Conservation (phyloP, 192 early-diverging fungal species). For the Pilobolus umbonatus region DNA sequence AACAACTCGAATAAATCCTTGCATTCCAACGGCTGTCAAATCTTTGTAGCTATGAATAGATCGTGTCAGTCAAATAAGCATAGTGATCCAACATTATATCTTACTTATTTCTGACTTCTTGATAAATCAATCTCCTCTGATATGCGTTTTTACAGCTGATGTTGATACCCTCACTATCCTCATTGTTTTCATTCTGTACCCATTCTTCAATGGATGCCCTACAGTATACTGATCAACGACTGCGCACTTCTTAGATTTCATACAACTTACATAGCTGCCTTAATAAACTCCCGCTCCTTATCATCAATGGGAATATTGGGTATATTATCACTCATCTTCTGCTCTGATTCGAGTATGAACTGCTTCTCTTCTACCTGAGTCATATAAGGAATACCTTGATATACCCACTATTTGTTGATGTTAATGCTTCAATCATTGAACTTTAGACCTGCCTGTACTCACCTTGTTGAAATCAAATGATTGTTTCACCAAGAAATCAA, state of each 20-base stretch:
- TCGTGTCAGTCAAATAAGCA: not conserved
- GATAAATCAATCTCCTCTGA: slow-evolving; percentile 56
- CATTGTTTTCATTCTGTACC: slow-evolving; percentile 31
- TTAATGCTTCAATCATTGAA: no score
- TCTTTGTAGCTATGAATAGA: slow-evolving; percentile 19
- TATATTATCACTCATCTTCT: slow-evolving; percentile 25
- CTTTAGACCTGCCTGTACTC: no score
- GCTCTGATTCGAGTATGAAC: slow-evolving; percentile 16
- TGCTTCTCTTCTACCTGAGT: slow-evolving; percentile 46
- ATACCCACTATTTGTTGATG: slow-evolving; percentile 39
- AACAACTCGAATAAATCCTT: not conserved
- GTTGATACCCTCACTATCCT: slow-evolving; percentile 34
- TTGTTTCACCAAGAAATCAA: slow-evolving; percentile 52
- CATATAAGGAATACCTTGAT: slow-evolving; percentile 54
- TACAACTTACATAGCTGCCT: no score
- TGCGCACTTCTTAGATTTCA: no score
- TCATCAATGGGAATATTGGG: slow-evolving; percentile 47
- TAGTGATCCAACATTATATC: not conserved
- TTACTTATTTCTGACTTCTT: slow-evolving; percentile 51
- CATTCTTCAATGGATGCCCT: slow-evolving; percentile 39
- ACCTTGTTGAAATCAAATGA: slow-evolving; percentile 65
- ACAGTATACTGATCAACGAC: no score
- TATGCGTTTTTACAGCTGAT: slow-evolving; percentile 40
- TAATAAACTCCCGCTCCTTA: slow-evolving; percentile 42
- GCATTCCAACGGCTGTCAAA: slow-evolving; percentile 20